A percentile compares a stretch with the other conserved stretches of the same genome.
Conservation (phyloP, 2,329 filamentous ascomycete genomes). For the Penicillium griseofulvum region DNA sequence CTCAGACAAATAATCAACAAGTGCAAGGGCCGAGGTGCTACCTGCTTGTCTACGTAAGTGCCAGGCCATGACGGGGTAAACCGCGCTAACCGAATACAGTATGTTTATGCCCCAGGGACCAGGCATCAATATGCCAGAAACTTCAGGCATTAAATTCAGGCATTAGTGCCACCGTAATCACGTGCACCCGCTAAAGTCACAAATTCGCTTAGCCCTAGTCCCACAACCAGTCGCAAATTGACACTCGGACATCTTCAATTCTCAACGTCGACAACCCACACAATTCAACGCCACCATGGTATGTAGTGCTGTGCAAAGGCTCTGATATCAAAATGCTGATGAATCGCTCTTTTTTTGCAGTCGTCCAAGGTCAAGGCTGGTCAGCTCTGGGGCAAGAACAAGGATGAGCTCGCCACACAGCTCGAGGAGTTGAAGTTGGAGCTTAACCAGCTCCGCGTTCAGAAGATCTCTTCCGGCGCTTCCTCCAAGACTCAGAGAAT, state of each 20-base stretch:
- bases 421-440: conserved; percentile 94
- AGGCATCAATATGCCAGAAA: background rate
- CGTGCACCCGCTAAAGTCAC: conserved; percentile 33
- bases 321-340: conserved; percentile 21
- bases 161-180: conserved; percentile 15
- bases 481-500: conserved; percentile 97
- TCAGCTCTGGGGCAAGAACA: conserved; percentile 98
- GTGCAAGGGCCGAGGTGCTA: conserved; percentile 6
- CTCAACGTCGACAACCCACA: conserved; percentile 46
- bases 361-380: conserved; percentile 85
- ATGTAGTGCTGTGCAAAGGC: conserved; percentile 28
- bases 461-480: conserved; percentile 93
- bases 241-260: conserved; percentile 42
- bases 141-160: background rate
- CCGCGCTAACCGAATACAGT: background rate
- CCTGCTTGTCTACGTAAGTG: conserved; percentile 9
- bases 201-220: conserved; percentile 47
- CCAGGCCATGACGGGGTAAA: conserved; percentile 7
- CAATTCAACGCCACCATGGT: conserved; percentile 46
- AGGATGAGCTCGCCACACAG: conserved; percentile 96
- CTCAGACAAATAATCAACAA: background rate
- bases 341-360: conserved; percentile 37
- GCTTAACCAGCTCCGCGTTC: conserved; percentile 92
- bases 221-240: conserved; percentile 45
- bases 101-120: background rate